Evolutionary conservation across 192 early-diverging fungal species (phyloP).

Genomic region (Chytriomyces hyalinus): DNA sequence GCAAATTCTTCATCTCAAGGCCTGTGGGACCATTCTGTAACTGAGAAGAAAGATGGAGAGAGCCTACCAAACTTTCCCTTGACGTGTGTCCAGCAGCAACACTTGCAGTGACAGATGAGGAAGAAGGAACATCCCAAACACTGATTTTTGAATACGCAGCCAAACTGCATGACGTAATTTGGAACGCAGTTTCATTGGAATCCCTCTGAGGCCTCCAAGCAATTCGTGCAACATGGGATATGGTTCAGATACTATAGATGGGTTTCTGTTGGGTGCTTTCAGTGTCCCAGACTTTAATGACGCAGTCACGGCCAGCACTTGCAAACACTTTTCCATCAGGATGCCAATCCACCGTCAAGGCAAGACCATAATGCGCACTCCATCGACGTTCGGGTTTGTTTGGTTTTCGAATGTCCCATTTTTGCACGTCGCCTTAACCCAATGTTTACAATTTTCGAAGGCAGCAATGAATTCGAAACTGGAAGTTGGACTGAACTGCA

Average conservation of each 20-base stretch:
- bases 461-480: conserved; percentile 74
- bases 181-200: conserved; percentile 20
- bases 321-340: conserved; percentile 72
- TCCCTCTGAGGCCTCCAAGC: conserved; percentile 70
- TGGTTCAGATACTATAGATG: conserved; percentile 66
- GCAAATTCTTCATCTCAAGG: neutral
- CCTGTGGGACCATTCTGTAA: neutral
- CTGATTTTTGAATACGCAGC: conserved; percentile 67
- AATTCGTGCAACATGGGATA: conserved; percentile 68
- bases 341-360: conserved; percentile 77
- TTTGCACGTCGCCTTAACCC: conserved; percentile 59
- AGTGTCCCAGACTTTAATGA: conserved; percentile 70
- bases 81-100: neutral
- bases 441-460: conserved; percentile 72
- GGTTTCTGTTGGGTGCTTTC: conserved; percentile 64
- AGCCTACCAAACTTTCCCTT: too few species aligned
- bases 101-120: neutral
- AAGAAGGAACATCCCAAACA: conserved; percentile 62
- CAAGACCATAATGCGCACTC: conserved; percentile 74
- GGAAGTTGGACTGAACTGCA: conserved; percentile 72
- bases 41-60: too few species aligned
- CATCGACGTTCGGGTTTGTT: conserved; percentile 65
- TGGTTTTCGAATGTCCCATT: conserved; percentile 80
- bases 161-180: conserved; percentile 75
- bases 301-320: conserved; percentile 76